Conservation (phyloP, 306 rosid genomes). For the Malus sieversii region DNA sequence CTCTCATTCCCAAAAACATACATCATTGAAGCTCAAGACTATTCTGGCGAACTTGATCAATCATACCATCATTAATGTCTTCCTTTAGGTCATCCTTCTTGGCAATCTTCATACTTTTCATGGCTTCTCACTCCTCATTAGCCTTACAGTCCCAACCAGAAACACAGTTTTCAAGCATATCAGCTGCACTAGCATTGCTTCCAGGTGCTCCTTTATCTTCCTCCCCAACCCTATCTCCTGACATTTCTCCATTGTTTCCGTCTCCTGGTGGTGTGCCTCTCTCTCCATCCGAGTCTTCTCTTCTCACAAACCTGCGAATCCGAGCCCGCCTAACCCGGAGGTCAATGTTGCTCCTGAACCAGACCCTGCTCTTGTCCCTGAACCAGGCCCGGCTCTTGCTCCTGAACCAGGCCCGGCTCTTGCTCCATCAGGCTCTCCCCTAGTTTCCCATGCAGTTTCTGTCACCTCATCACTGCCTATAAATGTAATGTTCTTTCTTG, state of each 20-base stretch:
- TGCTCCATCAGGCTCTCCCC: constrained; percentile 38
- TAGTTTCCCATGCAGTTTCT: constrained; percentile 16
- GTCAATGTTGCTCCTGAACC: background rate
- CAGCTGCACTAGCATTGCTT: constrained; percentile 39
- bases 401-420: constrained; percentile 32
- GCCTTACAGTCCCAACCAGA: constrained; percentile 9
- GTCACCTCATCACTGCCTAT: constrained; percentile 2
- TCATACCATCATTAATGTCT: constrained; percentile 31
- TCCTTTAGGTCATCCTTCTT: constrained; percentile 22
- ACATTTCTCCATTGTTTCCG: constrained; percentile 44
- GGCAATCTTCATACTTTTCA: constrained; percentile 12
- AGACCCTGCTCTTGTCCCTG: no score
- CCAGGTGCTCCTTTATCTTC: constrained; percentile 22
- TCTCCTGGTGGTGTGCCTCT: constrained; percentile 26
- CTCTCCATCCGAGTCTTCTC: constrained; percentile 39
- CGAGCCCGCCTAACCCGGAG: constrained; percentile 51
- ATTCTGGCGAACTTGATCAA: constrained; percentile 4
- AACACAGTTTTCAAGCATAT: constrained; percentile 26
- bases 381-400: constrained; percentile 23
- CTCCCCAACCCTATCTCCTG: constrained; percentile 36
- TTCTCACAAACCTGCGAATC: constrained; percentile 48
- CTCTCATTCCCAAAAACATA: background rate
- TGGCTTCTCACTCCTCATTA: constrained; percentile 14
- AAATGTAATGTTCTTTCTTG: constrained; percentile 7
- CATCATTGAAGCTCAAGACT: constrained; percentile 5